Evolutionary conservation across 2,329 filamentous ascomycete genomes (phyloP).

Genomic region (Sordariomycetes sp.): DNA sequence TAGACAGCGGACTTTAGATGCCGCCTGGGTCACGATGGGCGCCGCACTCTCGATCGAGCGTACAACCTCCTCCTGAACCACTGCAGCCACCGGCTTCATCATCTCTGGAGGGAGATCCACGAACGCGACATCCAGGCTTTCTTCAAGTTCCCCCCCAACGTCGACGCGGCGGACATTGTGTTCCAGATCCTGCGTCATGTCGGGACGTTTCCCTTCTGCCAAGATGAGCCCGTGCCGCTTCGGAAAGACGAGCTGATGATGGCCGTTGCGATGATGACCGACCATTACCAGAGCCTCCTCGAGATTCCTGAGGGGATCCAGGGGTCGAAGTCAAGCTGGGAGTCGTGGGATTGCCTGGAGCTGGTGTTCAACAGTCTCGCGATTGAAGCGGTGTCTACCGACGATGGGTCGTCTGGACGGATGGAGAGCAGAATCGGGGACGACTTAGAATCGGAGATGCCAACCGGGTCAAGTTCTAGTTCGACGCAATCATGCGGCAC

Average conservation of each 20-base stretch:
- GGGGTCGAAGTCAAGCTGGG: constrained; percentile 16
- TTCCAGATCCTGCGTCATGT: constrained; percentile 62
- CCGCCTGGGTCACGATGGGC: constrained; percentile 32
- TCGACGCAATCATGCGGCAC: constrained; percentile 1
- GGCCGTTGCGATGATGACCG: constrained; percentile 59
- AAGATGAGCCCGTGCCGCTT: constrained; percentile 56
- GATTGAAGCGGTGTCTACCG: constrained; percentile 35
- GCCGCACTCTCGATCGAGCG: constrained; percentile 53
- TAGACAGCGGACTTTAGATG: neutral
- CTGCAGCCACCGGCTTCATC: constrained; percentile 64
- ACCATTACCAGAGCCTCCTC: constrained; percentile 52
- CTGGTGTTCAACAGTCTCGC: constrained; percentile 60
- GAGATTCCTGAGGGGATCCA: constrained; percentile 12
- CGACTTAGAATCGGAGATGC: neutral
- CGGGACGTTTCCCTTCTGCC: constrained; percentile 60
- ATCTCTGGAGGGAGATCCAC: constrained; percentile 50
- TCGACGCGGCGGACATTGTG: constrained; percentile 52
- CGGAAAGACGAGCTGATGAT: constrained; percentile 59
- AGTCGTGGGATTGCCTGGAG: constrained; percentile 43
- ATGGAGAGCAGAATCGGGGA: neutral
- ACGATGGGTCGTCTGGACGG: constrained; percentile 15
- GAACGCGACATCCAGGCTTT: constrained; percentile 59
- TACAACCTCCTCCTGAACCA: constrained; percentile 59
- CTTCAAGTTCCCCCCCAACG: constrained; percentile 58
- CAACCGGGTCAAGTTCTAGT: neutral